These are phyloP conservation scores for Fistulinella prunicolor DNA, from an alignment of 768 basidiomycete genomes.

Conservation along the genomic window DNA sequence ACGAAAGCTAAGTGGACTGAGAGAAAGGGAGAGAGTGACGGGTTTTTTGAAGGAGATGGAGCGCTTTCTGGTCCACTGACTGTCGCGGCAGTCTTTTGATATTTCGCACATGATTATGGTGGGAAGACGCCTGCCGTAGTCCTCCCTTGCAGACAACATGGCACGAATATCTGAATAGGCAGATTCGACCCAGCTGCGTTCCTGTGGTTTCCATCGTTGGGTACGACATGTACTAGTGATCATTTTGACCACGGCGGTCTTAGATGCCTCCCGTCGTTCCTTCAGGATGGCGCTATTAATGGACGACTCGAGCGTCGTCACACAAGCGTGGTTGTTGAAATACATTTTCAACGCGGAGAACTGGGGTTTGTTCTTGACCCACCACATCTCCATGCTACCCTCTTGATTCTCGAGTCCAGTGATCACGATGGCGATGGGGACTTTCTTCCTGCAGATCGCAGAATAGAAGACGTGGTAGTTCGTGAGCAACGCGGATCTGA, in stretches of 20 bases:
- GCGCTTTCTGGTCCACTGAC: slow-evolving; percentile 11
- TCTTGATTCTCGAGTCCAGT: slow-evolving; percentile 42
- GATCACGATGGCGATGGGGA: slow-evolving; percentile 40
- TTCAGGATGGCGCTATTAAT: slow-evolving; percentile 8
- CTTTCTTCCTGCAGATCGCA: slow-evolving; percentile 37
- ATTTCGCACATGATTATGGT: slow-evolving; percentile 27
- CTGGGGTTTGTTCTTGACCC: slow-evolving; percentile 22
- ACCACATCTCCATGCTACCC: slow-evolving; percentile 33
- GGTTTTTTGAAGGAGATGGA: slow-evolving; percentile 25
- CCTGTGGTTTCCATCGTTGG: slow-evolving; percentile 27
- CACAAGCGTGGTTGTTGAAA: slow-evolving; percentile 32
- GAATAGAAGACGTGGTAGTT: slow-evolving; percentile 42
- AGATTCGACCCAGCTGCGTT: slow-evolving; percentile 27
- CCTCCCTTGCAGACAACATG: slow-evolving; percentile 17
- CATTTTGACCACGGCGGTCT: slow-evolving; percentile 17
- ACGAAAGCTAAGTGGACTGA: slow-evolving; percentile 18
- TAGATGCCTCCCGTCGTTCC: slow-evolving; percentile 26
- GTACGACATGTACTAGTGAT: slow-evolving; percentile 18
- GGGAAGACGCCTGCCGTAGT: slow-evolving; percentile 4
- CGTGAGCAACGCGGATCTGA: slow-evolving; percentile 31
- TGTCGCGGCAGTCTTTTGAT: not conserved
- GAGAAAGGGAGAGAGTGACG: slow-evolving; percentile 14
- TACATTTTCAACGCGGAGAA: slow-evolving; percentile 28
- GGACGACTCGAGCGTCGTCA: slow-evolving; percentile 27
- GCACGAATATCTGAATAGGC: slow-evolving; percentile 26